Base-by-base conservation (phyloP, 1,139 yeast species). In the Oligophagozyma castellii region DNA sequence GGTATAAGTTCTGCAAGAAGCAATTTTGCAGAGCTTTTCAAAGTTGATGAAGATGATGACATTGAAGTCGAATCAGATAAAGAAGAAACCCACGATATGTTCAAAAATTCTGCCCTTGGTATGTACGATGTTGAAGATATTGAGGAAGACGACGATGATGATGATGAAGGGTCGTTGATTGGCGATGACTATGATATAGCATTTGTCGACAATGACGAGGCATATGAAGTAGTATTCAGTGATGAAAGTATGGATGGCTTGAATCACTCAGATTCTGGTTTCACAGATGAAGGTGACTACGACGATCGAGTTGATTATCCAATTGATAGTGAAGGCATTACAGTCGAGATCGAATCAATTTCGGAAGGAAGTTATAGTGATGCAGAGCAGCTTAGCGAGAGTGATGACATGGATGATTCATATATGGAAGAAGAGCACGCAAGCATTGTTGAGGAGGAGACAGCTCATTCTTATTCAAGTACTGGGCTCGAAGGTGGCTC, bases 91-190 rank as follows among this genome's bases (percentile, higher is more conserved):
- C 86, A 93, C 0, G 93, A 84, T 48, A 61, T 86, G 45, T 75
- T 84, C 53, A 64, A 77, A 30, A 83, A 86, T 48, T 84, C 95
- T 0, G 81, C 95, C 0, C 62, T 86, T 29, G 95, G 95, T 2
- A 84, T 86, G 94, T 86, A 79, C 48, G 95, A 86, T 43, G 74
- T 80, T 29, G 77, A 65, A 19, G 93, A 79, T 30, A 66, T 72
- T 23, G 83, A 75, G 37, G 73, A 76, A 30, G 86, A 77, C 27
- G 70, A 62, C 10, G 61, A 52, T 12, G 63, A 53, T 39, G 42
- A 35, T 22, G 63, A 56, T 22, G 65, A 63, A 23, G 68, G 59
- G 5, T 59, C 58, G 10, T 42, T 55, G 16, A 53, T 49, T 26
- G 58, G 54, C 8, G 60, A 56, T 24, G 57, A 49, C 21, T 59